phyloP scores from a whole-genome alignment of 805 yeast species.

The Candida khao-thaluensis region DNA sequence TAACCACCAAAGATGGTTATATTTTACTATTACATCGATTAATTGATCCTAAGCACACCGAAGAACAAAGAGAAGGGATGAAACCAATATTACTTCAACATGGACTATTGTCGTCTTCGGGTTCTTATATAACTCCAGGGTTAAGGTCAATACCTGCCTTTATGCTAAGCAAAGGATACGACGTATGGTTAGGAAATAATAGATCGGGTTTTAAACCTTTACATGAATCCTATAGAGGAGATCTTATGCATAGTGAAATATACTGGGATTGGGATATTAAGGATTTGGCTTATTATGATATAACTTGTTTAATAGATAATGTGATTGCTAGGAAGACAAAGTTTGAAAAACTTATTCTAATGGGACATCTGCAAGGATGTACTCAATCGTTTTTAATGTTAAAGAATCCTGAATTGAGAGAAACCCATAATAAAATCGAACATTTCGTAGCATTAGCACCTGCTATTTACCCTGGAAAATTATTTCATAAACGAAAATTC shows the following conservation, averaged over 20 bases:
- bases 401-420: slow-evolving; percentile 35
- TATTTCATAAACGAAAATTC: slow-evolving; percentile 61
- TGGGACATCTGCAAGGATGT: slow-evolving; percentile 93
- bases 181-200: slow-evolving; percentile 91
- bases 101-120: slow-evolving; percentile 85
- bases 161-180: slow-evolving; percentile 58
- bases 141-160: slow-evolving; percentile 67
- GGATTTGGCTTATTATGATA: slow-evolving; percentile 78
- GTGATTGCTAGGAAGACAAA: slow-evolving; percentile 47
- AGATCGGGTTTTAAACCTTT: slow-evolving; percentile 80
- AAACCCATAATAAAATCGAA: slow-evolving; percentile 54
- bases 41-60: slow-evolving; percentile 45
- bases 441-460: slow-evolving; percentile 82
- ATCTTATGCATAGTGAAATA: slow-evolving; percentile 39
- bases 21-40: slow-evolving; percentile 64
- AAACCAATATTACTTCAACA: slow-evolving; percentile 78
- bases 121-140: slow-evolving; percentile 84
- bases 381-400: slow-evolving; percentile 77
- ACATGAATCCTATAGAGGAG: slow-evolving; percentile 44
- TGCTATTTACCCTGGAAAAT: slow-evolving; percentile 83
- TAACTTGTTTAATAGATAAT: slow-evolving; percentile 68
- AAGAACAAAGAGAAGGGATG: slow-evolving; percentile 27
- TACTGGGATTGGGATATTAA: slow-evolving; percentile 95
- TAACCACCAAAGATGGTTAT: slow-evolving; percentile 80
- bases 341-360: slow-evolving; percentile 52